Evolutionary conservation across 257 asterid genomes (phyloP), one percentile per base, ranked within the genome.

Genomic region (Fraxinus anomala): DNA sequence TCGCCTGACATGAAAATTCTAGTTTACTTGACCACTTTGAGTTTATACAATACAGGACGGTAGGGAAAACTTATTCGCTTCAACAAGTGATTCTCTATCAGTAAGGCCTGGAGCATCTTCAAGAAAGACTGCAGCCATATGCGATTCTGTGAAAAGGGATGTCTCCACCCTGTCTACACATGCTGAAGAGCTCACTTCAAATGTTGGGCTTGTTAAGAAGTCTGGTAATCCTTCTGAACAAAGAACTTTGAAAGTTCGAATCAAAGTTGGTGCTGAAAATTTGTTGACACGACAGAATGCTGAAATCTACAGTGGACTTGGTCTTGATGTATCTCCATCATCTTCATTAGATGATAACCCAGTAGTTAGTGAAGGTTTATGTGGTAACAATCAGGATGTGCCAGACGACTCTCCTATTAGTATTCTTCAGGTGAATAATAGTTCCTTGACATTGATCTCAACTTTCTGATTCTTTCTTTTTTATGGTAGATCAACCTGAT

Each of bases 271-370:
- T 16, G 72, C 89, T 24, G 94, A 92, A 76, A 88, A 91, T 85
- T 84, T 90, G 85, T 82, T 86, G 74, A 80, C 92, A 76, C 91
- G 75, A 80, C 91, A 91, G 88, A 94, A 91, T 84, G 92, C 91
- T 80, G 97, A 94, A 65, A 87, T 96, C 85, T 93, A 94, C 83
- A 85, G 94, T 82, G 99, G 99, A 36, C 98, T 94, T 44, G 99
- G 99, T 39, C 98, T 96, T 36, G 94, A 84, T 70, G 93, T 87
- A 77, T 91, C 97, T 79, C 98, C 99, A 54, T 89, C 97, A 24
- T 90, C 99, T 30, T 92, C 99, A 0, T 79, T 89, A 83, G 95
- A 92, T 59, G 96, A 89, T 79, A 91, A 92, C 78, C 97, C 91
- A 61, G 21, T 83, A 28, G 82, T 90, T 74, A 85, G 92, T 85